phyloP scores from a whole-genome alignment of 2,329 filamentous ascomycete genomes.

The Aspergillus sp. region DNA sequence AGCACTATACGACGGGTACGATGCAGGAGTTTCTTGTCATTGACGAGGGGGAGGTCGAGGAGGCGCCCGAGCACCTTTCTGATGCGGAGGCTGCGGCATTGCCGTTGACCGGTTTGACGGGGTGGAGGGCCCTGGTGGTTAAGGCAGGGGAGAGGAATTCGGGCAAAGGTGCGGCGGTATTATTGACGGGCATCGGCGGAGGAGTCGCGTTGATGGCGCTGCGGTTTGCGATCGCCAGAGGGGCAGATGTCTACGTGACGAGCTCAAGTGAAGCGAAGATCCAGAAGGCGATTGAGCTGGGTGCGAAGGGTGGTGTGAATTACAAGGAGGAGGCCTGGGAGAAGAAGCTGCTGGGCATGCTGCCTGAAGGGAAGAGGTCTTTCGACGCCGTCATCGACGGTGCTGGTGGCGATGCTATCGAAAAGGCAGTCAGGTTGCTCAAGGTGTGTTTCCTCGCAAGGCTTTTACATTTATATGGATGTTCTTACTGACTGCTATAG shows the following conservation, averaged over 20 bases:
- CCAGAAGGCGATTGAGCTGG: conserved; percentile 65
- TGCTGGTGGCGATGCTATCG: conserved; percentile 81
- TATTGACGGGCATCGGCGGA: conserved; percentile 89
- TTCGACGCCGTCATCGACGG: conserved; percentile 88
- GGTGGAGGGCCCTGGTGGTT: conserved; percentile 78
- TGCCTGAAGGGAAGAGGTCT: conserved; percentile 65
- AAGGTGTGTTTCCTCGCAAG: conserved; percentile 50
- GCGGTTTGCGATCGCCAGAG: conserved; percentile 73
- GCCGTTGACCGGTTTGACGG: conserved; percentile 82
- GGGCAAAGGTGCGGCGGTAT: conserved; percentile 65
- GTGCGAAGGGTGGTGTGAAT: conserved; percentile 76
- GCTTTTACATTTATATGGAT: not conserved
- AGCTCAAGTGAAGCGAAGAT: conserved; percentile 75
- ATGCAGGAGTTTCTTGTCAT: conserved; percentile 72
- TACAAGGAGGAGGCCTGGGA: conserved; percentile 84
- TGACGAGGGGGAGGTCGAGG: conserved; percentile 70
- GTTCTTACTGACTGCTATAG: conserved; percentile 34
- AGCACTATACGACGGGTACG: conserved; percentile 64
- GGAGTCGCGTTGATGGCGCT: conserved; percentile 83
- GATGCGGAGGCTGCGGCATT: conserved; percentile 77
- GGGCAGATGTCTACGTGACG: conserved; percentile 78
- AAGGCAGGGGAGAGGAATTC: conserved; percentile 65
- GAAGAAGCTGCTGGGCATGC: conserved; percentile 60
- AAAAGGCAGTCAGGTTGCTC: conserved; percentile 65
- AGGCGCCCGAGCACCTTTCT: conserved; percentile 69